Evolutionary conservation across 1,284 basidiomycete species (phyloP).

Genomic region (Ganoderma leucocontextum): DNA sequence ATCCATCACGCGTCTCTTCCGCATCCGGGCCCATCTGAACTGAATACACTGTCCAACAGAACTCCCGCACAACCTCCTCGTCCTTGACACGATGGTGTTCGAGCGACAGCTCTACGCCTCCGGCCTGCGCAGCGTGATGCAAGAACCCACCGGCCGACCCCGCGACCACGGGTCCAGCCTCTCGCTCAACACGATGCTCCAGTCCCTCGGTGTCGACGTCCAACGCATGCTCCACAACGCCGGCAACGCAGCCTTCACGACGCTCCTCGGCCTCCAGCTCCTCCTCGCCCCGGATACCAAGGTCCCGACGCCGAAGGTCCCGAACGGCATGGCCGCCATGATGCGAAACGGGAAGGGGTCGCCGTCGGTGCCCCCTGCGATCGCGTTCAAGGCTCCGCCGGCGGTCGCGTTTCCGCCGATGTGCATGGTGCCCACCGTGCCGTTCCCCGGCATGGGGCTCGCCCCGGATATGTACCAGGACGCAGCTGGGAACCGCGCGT

Average conservation of each 20-base stretch:
- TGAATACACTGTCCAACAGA: conserved; percentile 48
- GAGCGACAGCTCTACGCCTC: conserved; percentile 66
- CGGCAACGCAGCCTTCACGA: conserved; percentile 76
- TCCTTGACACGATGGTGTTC: conserved; percentile 70
- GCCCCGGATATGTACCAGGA: conserved; percentile 26
- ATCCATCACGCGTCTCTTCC: conserved; percentile 21
- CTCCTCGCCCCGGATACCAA: conserved; percentile 61
- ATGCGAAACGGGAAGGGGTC: conserved; percentile 33
- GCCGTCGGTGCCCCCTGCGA: conserved; percentile 33
- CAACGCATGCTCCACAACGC: conserved; percentile 65
- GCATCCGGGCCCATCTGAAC: conserved; percentile 24
- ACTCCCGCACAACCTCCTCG: conserved; percentile 77
- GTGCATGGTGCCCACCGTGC: conserved; percentile 18
- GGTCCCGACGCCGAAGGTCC: conserved; percentile 36
- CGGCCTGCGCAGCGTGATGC: conserved; percentile 66
- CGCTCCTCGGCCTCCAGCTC: conserved; percentile 68
- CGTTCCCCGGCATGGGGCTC: conserved; percentile 20
- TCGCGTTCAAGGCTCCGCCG: conserved; percentile 32
- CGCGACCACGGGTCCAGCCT: conserved; percentile 59
- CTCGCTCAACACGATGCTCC: conserved; percentile 62
- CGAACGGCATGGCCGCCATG: conserved; percentile 27
- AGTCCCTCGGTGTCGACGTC: conserved; percentile 54
- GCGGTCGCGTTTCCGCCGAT: conserved; percentile 26
- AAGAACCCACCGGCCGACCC: conserved; percentile 59
- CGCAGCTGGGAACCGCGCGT: conserved; percentile 22